Evolutionary conservation across 2,329 filamentous ascomycete species (phyloP), one percentile per base, ranked within the genome.

Genomic region (Clathrospora elynae): DNA sequence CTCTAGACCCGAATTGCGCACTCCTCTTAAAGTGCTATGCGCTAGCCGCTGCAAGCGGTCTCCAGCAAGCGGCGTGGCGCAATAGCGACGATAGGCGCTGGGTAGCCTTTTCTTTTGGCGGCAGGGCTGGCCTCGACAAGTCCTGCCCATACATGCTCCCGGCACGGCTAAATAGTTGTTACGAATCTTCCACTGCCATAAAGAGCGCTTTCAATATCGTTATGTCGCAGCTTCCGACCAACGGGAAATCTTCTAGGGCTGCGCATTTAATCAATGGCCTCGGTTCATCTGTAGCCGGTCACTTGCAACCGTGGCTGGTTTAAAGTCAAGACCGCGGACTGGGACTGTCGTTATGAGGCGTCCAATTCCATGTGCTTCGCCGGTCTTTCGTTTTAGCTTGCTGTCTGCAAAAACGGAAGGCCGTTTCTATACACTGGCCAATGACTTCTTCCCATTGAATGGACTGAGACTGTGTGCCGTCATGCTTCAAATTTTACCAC

Each of bases 31-130:
- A 55, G 51, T 54, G 51, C 44, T 55, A 64, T 61, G 56, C 53
- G 59, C 59, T 64, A 70, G 61, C 62, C 65, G 65, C 66, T 69
- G 64, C 61, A 70, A 59, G 66, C 66, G 66, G 63, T 49, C 35
- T 47, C 46, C 42, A 50, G 41, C 52, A 61, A 51, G 50, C n/a
- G n/a, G n/a, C 65, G 63, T 64, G 59, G 62, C 61, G 61, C 51
- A 54, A 62, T 58, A 51, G 61, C 57, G 34, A 54, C 56, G 53
- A 67, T 68, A 65, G 51, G 59, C 60, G 57, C 61, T 47, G 32
- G 38, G 35, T 42, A 22, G 34, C 39, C 43, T 31, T 49, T 46
- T 56, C 43, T 31, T 49, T 46, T 56, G 55, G 53, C 57, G 40
- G 54, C 60, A 66, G 62, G 62, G 61, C 64, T 67, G 61, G 56